phyloP scores from a whole-genome alignment of 2,329 filamentous ascomycete genomes.

The Juglanconis sp. region DNA sequence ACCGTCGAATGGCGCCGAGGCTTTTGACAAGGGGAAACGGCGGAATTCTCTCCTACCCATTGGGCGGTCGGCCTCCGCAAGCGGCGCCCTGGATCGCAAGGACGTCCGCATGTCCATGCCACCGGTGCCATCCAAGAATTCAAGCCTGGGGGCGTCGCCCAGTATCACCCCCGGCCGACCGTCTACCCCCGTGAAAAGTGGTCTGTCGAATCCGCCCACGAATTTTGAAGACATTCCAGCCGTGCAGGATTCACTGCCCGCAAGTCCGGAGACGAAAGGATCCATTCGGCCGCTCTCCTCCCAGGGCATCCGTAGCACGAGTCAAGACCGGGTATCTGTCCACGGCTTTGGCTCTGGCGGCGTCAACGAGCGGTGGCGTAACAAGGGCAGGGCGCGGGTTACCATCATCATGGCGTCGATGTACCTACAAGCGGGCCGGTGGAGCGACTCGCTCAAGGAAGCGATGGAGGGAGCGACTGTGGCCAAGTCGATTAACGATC shows the following conservation, averaged over 20 bases:
- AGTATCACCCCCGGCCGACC: conserved; percentile 47
- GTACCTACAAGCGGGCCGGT: conserved; percentile 84
- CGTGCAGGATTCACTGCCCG: conserved; percentile 30
- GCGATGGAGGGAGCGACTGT: conserved; percentile 75
- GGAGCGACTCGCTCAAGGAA: conserved; percentile 83
- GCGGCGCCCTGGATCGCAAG: conserved; percentile 54
- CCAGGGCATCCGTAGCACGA: conserved; percentile 22
- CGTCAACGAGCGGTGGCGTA: conserved; percentile 72
- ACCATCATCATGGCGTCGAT: conserved; percentile 79
- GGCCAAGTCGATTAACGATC: conserved; percentile 78
- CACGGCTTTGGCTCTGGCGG: conserved; percentile 71
- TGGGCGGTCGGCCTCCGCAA: conserved; percentile 52
- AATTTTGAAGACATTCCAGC: conserved; percentile 46
- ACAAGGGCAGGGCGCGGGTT: conserved; percentile 76
- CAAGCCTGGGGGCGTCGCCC: conserved; percentile 38
- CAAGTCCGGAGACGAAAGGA: conserved; percentile 40
- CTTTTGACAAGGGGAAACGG: conserved; percentile 39
- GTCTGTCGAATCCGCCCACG: conserved; percentile 45
- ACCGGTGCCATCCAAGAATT: conserved; percentile 54
- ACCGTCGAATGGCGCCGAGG: conserved; percentile 41
- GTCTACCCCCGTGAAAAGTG: conserved; percentile 49
- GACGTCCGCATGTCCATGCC: conserved; percentile 74
- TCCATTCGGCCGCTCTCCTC: conserved; percentile 33
- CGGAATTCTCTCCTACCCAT: conserved; percentile 52
- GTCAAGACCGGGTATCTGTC: conserved; percentile 57